phyloP scores from a whole-genome alignment of 306 rosid genomes.

The Lathyrus oleraceus region DNA sequence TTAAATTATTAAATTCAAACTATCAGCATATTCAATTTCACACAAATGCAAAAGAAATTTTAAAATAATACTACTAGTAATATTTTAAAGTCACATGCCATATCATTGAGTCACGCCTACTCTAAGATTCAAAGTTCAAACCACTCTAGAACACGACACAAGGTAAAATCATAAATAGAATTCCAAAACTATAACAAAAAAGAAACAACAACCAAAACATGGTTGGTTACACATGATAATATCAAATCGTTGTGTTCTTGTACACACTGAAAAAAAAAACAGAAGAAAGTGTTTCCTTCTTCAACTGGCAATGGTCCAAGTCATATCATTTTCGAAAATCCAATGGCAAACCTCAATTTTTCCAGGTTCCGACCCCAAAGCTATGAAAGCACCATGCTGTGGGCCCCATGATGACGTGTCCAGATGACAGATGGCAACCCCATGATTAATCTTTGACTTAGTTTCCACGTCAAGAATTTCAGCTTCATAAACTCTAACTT shows the following conservation, averaged over 20 bases:
- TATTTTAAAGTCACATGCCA: not conserved
- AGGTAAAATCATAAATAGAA: constrained; percentile 24
- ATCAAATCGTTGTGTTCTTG: not conserved
- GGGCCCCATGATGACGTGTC: constrained; percentile 85
- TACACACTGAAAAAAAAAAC: constrained; percentile 15
- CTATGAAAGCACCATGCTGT: constrained; percentile 70
- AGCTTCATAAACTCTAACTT: constrained; percentile 70
- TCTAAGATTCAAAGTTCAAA: not conserved
- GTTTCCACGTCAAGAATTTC: constrained; percentile 54
- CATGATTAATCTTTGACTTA: constrained; percentile 41
- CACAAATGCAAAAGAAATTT: not conserved
- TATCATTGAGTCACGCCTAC: not conserved
- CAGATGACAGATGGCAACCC: constrained; percentile 76
- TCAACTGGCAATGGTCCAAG: constrained; percentile 58
- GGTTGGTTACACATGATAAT: constrained; percentile 4
- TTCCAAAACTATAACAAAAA: not conserved
- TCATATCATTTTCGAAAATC: constrained; percentile 67
- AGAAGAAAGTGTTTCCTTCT: not conserved
- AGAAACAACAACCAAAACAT: not conserved
- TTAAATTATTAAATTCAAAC: not conserved
- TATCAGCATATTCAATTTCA: not conserved
- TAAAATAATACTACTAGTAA: not conserved
- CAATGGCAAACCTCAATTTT: constrained; percentile 45
- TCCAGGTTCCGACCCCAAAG: constrained; percentile 42
- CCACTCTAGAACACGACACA: constrained; percentile 8